Percentiles rank a stretch among this genome's conserved stretches.
Evolutionary conservation across 306 rosid genomes (phyloP).

Genomic region (Arachis hypogaea): DNA sequence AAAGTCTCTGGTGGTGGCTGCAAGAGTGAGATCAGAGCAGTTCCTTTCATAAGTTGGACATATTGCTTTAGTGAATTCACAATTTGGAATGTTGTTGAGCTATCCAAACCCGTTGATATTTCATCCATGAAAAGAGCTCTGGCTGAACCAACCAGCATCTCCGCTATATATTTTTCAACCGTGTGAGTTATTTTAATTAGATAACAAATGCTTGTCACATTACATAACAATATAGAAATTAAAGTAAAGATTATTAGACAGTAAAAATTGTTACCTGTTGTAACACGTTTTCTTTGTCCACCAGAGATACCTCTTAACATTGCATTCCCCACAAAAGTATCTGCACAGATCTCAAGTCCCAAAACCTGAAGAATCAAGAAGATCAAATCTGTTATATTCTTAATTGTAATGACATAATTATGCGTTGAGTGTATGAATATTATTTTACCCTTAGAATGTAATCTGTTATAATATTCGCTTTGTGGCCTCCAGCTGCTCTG

Average conservation of each 20-base stretch:
- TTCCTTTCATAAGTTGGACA: slow-evolving; percentile 51
- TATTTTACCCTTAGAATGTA: slow-evolving; percentile 55
- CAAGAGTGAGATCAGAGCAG: slow-evolving; percentile 54
- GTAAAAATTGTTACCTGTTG: slow-evolving; percentile 46
- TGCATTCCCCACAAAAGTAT: slow-evolving; percentile 45
- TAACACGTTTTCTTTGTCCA: slow-evolving; percentile 64
- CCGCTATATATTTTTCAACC: slow-evolving; percentile 37
- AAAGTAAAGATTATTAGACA: too few relatives aligned
- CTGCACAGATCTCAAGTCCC: slow-evolving; percentile 52
- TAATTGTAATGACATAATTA: too few relatives aligned
- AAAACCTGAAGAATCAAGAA: slow-evolving; percentile 37
- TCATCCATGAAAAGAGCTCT: slow-evolving; percentile 67
- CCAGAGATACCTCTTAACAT: slow-evolving; percentile 58
- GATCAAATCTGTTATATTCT: too few relatives aligned
- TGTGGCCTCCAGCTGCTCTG: slow-evolving; percentile 57
- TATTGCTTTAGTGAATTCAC: slow-evolving; percentile 54
- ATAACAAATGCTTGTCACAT: too few relatives aligned
- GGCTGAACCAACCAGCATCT: slow-evolving; percentile 63
- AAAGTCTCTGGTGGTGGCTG: slow-evolving; percentile 70
- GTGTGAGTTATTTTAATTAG: too few relatives aligned
- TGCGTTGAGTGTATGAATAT: background rate
- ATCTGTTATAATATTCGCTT: slow-evolving; percentile 60
- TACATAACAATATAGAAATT: too few relatives aligned
- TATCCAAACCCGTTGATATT: slow-evolving; percentile 66
- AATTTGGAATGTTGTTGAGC: slow-evolving; percentile 59